Percentiles rank a stretch among this genome's conserved stretches.
Conservation (phyloP, 2,329 filamentous ascomycete genomes). For the Daldinia eschscholtzii region DNA sequence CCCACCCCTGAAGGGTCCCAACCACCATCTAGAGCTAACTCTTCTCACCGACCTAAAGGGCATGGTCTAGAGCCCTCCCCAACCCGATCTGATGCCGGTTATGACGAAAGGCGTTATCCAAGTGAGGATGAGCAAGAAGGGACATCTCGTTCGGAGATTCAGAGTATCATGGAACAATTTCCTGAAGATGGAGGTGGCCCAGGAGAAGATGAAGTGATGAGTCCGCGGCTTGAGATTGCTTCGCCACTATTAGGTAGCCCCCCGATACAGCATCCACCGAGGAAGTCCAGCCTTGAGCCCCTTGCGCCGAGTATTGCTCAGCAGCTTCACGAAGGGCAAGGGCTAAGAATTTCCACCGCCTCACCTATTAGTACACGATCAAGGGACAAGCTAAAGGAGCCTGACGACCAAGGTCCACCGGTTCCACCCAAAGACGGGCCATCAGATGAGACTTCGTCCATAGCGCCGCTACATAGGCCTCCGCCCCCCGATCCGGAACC, state of each 20-base stretch:
- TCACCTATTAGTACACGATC: constrained; percentile 57
- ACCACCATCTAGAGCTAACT: constrained; percentile 70
- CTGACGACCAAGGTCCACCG: constrained; percentile 65
- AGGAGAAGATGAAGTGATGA: constrained; percentile 89
- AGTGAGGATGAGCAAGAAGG: constrained; percentile 76
- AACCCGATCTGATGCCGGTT: constrained; percentile 66
- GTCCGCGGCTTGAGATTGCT: constrained; percentile 84
- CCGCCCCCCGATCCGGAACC: constrained; percentile 80
- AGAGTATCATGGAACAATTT: constrained; percentile 98
- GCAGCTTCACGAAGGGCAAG: constrained; percentile 63
- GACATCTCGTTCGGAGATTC: constrained; percentile 85
- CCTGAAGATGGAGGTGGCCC: constrained; percentile 79
- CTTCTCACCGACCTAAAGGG: constrained; percentile 65
- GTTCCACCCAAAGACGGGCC: constrained; percentile 72
- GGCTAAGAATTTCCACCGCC: constrained; percentile 56
- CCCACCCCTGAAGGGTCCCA: constrained; percentile 67
- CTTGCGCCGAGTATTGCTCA: constrained; percentile 64
- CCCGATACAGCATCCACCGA: constrained; percentile 78
- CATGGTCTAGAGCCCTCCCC: constrained; percentile 62
- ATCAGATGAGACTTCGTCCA: constrained; percentile 63
- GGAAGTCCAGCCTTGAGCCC: constrained; percentile 88
- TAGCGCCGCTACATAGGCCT: constrained; percentile 68
- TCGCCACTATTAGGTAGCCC: constrained; percentile 78
- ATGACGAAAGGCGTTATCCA: constrained; percentile 68
- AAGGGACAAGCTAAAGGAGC: constrained; percentile 53